Base-by-base conservation (phyloP, 352 stramenopile genomes). In the Blastocystis sp. region DNA sequence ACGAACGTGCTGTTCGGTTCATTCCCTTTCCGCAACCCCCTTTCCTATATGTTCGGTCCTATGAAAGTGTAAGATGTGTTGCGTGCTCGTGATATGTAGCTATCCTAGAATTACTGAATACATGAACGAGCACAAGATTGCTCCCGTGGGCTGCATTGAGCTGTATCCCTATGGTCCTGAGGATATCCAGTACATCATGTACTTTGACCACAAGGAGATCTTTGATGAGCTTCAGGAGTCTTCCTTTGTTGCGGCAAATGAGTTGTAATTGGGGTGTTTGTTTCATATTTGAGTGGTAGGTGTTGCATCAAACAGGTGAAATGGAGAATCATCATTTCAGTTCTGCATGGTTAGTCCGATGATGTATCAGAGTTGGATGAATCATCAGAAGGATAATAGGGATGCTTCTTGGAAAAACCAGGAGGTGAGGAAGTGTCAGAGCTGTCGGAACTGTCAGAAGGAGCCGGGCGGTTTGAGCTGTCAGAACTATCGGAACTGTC, bases 181-280 rank as follows among this genome's bases (percentile, higher is more conserved):
- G 14, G 48, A 45, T 21, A 81, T 81, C 21, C 48, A 81, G 1
- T 81, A 81, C 34, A n/a, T 81, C 11, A 81, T 81, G 71, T 81
- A 81, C 21, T 17, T 81, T n/a, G 71, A 81, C 28, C 38, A 81
- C 28, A 43, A 64, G 48, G 52, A 81, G 60, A 19, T 64, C 9
- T 81, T 81, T 64, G 71, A 64, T 21, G 34, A n/a, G 19, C 28
- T 81, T 21, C 10, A 81, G 38, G 45, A 62, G 14, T 48, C 71
- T 38, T 52, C 53, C 34, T 81, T 81, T 65, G 71, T 81, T n/a
- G 53, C 48, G 19, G 71, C 71, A 11, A 65, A 81, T 65, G 38
- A 40, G n/a, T n/a, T 66, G 9, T 81, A 65, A 81, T 48, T 40
- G 17, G 34, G 41, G 38, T 81, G 41, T 34, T 66, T 81, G 71